Base-by-base conservation (phyloP, 2,329 filamentous ascomycete genomes). In the Ophiostoma sp. region DNA sequence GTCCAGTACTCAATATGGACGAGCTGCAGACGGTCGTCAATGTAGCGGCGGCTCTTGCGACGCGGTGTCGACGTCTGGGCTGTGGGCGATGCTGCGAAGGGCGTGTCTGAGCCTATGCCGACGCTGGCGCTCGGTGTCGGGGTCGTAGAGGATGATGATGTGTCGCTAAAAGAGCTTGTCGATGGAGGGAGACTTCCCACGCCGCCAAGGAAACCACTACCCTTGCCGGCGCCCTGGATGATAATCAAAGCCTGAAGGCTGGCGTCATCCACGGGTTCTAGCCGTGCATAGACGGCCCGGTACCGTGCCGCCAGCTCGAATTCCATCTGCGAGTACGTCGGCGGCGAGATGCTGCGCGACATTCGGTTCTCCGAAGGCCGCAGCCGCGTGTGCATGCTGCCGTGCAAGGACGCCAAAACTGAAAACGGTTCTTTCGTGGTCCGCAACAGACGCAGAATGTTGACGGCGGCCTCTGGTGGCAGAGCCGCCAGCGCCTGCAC, bases 1-100 rank as follows among this genome's bases (percentile, higher is more conserved):
- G 75, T 76, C 76, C 76, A 77, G 42, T 72, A 59, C 28, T 50
- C 36, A 15, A 75, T 70, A 19, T 63, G 33, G 5, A 72, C n/a
- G 12, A 59, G 8, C 33, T 28, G 42, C 8, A 73, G 72, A 4
- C 74, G 74, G 39, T 31, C 39, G 15, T 66, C 63, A 15, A 66
- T 28, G 22, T 66, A 66, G 9, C 63, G 63, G 22, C 39, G 63
- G 22, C 39, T 48, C 11, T 15, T 66, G 39, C 22, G 39, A n/a
- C 15, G 33, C 8, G 31, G 59, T 59, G 17, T 36, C 17, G n/a
- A n/a, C n/a, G 36, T 8, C 33, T 28, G n/a, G 11, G 36, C n/a
- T n/a, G 36, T 12, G 2, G 61, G 61, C 9, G 61, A 42, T 1
- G 61, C 9, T 11, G 33, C 45, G 12, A 45, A 64, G 2, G n/a